phyloP scores from a whole-genome alignment of 208 protist genomes.

The Blastocrithidia nonstop region DNA sequence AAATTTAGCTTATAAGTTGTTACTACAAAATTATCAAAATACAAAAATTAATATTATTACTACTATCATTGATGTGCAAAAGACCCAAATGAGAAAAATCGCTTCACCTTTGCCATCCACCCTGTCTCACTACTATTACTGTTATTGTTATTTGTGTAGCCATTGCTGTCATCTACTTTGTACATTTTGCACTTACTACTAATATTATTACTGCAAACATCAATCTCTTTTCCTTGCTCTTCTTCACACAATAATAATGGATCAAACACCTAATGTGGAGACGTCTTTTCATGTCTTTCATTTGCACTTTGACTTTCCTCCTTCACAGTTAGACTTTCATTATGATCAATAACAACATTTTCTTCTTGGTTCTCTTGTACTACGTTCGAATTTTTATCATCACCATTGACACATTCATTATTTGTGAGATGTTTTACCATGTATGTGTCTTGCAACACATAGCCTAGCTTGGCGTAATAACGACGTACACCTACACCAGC shows the following conservation, averaged over 20 bases:
- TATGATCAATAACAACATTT: too few relatives aligned
- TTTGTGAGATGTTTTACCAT: conserved; percentile 62
- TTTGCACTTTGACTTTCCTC: neutral
- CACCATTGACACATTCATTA: conserved; percentile 7
- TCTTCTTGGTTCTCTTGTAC: conserved; percentile 74
- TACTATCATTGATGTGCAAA: too few relatives aligned
- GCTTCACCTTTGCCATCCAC: conserved; percentile 38
- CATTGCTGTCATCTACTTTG: too few relatives aligned
- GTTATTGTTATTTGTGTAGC: neutral
- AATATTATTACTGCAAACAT: too few relatives aligned
- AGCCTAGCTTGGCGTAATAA: conserved; percentile 98
- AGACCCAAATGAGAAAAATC: conserved; percentile 25
- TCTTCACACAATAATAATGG: too few relatives aligned
- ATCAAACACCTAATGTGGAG: too few relatives aligned
- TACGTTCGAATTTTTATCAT: conserved; percentile 71
- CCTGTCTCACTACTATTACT: conserved; percentile 3
- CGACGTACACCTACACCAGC: conserved; percentile 94
- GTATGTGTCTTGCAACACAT: conserved; percentile 77
- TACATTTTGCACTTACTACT: too few relatives aligned
- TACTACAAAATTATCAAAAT: too few relatives aligned
- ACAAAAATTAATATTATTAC: too few relatives aligned
- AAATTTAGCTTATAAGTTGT: too few relatives aligned
- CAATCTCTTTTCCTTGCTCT: too few relatives aligned
- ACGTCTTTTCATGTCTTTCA: too few relatives aligned
- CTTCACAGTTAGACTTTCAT: neutral